Conservation (phyloP, 768 basidiomycete genomes). For the Termitomyces sp. region DNA sequence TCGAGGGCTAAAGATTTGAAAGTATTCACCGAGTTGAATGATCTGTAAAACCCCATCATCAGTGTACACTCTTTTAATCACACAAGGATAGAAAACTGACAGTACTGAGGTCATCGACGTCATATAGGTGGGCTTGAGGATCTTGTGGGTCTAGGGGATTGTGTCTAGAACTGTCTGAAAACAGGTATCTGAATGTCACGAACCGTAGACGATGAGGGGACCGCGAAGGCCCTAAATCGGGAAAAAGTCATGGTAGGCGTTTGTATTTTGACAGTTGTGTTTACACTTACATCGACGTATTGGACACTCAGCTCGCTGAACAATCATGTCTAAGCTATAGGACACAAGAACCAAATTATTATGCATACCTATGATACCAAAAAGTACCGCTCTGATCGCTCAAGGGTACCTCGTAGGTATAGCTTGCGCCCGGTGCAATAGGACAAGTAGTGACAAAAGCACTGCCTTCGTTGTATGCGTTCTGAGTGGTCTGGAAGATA, state of each 20-base stretch:
- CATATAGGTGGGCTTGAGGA: constrained; percentile 10
- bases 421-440: constrained; percentile 28
- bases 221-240: constrained; percentile 23
- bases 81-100: neutral
- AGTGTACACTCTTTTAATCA: neutral
- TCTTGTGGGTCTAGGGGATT: neutral
- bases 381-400: constrained; percentile 35
- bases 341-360: neutral
- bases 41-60: constrained; percentile 3
- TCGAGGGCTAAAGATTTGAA: constrained; percentile 3
- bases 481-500: constrained; percentile 17
- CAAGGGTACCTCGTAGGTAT: constrained; percentile 29
- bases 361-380: constrained; percentile 28
- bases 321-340: neutral
- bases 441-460: constrained; percentile 41
- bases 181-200: neutral
- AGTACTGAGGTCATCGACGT: constrained; percentile 11
- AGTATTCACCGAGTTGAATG: constrained; percentile 13
- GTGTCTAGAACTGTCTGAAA: neutral
- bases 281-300: constrained; percentile 20
- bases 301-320: constrained; percentile 20
- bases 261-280: neutral
- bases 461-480: constrained; percentile 27
- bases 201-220: constrained; percentile 27
- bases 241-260: neutral